These are phyloP conservation scores for Annulohypoxylon stygium DNA, from an alignment of 495 filamentous ascomycete species.

Conservation along the genomic window DNA sequence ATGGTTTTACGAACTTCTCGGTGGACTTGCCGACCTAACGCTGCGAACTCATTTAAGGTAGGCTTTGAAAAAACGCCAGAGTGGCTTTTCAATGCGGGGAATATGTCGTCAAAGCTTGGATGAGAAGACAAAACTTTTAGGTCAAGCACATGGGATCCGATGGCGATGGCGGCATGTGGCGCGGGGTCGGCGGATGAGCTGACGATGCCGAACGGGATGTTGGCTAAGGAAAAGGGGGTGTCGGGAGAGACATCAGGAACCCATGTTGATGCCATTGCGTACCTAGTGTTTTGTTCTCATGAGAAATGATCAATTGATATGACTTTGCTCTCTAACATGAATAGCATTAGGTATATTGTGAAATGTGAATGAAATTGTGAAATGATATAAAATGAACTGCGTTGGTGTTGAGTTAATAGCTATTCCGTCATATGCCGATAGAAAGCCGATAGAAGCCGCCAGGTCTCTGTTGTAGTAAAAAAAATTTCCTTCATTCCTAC, in stretches of 20 bases:
- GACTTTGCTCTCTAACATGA: background rate
- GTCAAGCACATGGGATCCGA: slow-evolving; percentile 83
- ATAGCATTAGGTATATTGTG: background rate
- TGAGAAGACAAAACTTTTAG: slow-evolving; percentile 71
- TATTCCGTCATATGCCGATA: slow-evolving; percentile 7
- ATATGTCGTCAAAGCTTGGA: slow-evolving; percentile 69
- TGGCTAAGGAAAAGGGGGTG: slow-evolving; percentile 81
- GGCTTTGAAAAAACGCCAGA: slow-evolving; percentile 73
- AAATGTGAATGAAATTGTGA: too few relatives aligned
- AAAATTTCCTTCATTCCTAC: background rate
- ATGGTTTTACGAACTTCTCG: slow-evolving; percentile 78
- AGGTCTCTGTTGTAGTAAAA: background rate
- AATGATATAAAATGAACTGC: background rate
- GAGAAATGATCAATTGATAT: background rate
- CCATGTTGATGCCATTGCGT: slow-evolving; percentile 53
- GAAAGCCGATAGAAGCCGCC: slow-evolving; percentile 4
- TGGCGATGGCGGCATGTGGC: slow-evolving; percentile 79
- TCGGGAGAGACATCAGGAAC: slow-evolving; percentile 53
- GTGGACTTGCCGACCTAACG: slow-evolving; percentile 78
- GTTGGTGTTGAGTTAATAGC: background rate
- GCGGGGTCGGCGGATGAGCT: slow-evolving; percentile 65
- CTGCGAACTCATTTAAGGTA: slow-evolving; percentile 86
- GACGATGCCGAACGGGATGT: slow-evolving; percentile 95
- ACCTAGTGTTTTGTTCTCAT: background rate
- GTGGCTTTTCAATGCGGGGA: slow-evolving; percentile 70